Percentiles rank a stretch among this genome's conserved stretches.
Evolutionary conservation across 2,329 filamentous ascomycete species (phyloP).

Genomic region (Ascochyta clinopodiicola): DNA sequence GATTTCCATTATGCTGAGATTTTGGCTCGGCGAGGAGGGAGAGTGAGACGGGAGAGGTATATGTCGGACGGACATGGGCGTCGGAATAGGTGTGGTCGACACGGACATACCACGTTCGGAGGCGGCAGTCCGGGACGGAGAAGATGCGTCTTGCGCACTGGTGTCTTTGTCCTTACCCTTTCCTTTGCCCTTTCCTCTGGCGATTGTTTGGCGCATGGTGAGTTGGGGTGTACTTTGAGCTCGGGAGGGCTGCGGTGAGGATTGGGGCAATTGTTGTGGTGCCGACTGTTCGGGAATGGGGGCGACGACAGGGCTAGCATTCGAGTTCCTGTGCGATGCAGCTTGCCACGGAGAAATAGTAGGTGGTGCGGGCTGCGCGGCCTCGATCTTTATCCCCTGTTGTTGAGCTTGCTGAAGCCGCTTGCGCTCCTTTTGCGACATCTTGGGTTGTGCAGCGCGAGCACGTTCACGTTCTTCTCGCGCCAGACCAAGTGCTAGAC

Average conservation of each 20-base stretch:
- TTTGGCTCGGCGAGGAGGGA: conserved; percentile 68
- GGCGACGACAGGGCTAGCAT: conserved; percentile 24
- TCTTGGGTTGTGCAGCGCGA: conserved; percentile 59
- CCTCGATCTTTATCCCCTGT: conserved; percentile 35
- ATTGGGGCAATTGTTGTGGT: conserved; percentile 12
- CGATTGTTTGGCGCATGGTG: conserved; percentile 67
- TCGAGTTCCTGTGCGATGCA: conserved; percentile 40
- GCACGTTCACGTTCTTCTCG: conserved; percentile 50
- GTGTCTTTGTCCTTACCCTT: conserved; percentile 37
- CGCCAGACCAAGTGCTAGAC: conserved; percentile 60
- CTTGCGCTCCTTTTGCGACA: conserved; percentile 94
- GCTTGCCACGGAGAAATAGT: conserved; percentile 46
- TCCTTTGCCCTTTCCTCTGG: conserved; percentile 36
- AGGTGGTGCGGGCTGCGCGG: conserved; percentile 38
- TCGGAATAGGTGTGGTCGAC: conserved; percentile 43
- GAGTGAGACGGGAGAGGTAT: conserved; percentile 62
- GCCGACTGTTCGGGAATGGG: conserved; percentile 5
- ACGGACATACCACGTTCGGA: conserved; percentile 45
- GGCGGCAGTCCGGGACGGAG: conserved; percentile 33
- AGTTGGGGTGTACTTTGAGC: conserved; percentile 57
- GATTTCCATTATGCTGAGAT: conserved; percentile 84
- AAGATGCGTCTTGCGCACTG: conserved; percentile 23
- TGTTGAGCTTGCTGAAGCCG: conserved; percentile 53
- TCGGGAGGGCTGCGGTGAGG: conserved; percentile 24
- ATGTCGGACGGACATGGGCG: conserved; percentile 57